Evolutionary conservation across 495 filamentous ascomycete genomes (phyloP), one percentile per base, ranked within the genome.

Genomic region (Aspergillus sclerotioniger): DNA sequence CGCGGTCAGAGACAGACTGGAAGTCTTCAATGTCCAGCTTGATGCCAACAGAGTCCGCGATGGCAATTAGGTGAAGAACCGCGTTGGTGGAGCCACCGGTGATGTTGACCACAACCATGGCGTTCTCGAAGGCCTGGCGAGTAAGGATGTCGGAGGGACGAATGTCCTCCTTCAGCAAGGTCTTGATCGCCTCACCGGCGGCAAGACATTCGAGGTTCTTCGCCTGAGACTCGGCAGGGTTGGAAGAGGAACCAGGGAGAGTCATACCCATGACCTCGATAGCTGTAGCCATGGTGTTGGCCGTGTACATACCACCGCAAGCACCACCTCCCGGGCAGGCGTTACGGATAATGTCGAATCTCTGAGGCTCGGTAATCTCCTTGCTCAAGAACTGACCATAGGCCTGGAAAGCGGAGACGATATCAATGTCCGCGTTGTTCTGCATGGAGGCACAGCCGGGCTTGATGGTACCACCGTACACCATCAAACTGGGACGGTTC

Each of bases 291-390:
- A 98, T 95, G 47, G 94, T 98, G 80, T 98, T 98, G 52, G 93
- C 93, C 16, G 93, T 98, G 78, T 98, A 98, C 93, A 98, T 98
- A 58, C 93, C 94, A 65, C 94, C 93, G 66, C 93, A 98, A 16
- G 94, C 93, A 59, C 93, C 93, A 58, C 86, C 81, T 43, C 93
- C 93, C 33, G 93, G 93, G 70, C 93, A 96, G 25, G 93, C 92
- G 71, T 97, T 80, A 52, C 92, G 83, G 67, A 96, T 96, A 67
- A 97, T 92, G 72, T 98, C 93, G 66, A 88, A 92, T 19, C 93
- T 86, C 71, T 90, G 79, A 63, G 92, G 86, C 79, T 97, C 93
- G 62, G 80, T 86, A 69, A 97, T 96, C 63, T 96, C 86, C 28
- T 92, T 91, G 28, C 88, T 80, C 57, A 98, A 81, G 75, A 90